phyloP scores from a whole-genome alignment of 805 yeast species.

The Cyberlindnera nakhonratchasimensis region DNA sequence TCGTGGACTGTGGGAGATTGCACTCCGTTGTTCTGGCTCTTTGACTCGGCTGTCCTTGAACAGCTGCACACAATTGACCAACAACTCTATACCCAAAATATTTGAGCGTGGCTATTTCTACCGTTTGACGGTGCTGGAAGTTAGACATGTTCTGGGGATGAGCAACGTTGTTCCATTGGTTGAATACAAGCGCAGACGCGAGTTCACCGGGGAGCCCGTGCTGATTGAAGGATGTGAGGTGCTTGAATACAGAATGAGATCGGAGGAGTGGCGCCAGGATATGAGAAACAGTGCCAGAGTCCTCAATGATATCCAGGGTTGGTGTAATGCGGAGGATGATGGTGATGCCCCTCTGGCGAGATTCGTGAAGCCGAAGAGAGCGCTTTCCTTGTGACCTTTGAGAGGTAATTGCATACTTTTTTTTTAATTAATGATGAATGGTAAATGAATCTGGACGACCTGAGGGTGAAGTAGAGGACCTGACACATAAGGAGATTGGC shows the following conservation, averaged over 20 bases:
- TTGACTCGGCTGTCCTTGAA: constrained; percentile 72
- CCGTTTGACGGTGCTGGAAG: constrained; percentile 68
- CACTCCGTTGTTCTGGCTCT: constrained; percentile 44
- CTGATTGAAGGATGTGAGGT: constrained; percentile 78
- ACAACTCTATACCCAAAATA: constrained; percentile 54
- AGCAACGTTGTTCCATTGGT: constrained; percentile 62
- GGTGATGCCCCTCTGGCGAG: constrained; percentile 24
- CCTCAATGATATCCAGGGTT: constrained; percentile 58
- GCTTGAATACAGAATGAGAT: constrained; percentile 53
- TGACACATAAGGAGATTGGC: too few species aligned
- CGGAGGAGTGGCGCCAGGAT: constrained; percentile 59
- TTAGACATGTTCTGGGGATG: constrained; percentile 57
- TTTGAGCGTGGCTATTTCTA: constrained; percentile 46
- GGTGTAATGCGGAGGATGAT: constrained; percentile 53
- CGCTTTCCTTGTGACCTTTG: neutral
- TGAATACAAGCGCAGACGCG: constrained; percentile 50
- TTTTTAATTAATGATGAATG: neutral
- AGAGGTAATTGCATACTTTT: neutral
- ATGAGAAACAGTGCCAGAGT: constrained; percentile 52
- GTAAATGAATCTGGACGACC: too few species aligned
- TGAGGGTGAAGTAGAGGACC: too few species aligned
- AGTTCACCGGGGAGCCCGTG: constrained; percentile 35
- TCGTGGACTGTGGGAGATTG: constrained; percentile 76
- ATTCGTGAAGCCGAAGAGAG: neutral
- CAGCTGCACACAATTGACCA: constrained; percentile 58